Evolutionary conservation across 1,139 yeast genomes (phyloP).

Genomic region (Lodderomyces margitis): DNA sequence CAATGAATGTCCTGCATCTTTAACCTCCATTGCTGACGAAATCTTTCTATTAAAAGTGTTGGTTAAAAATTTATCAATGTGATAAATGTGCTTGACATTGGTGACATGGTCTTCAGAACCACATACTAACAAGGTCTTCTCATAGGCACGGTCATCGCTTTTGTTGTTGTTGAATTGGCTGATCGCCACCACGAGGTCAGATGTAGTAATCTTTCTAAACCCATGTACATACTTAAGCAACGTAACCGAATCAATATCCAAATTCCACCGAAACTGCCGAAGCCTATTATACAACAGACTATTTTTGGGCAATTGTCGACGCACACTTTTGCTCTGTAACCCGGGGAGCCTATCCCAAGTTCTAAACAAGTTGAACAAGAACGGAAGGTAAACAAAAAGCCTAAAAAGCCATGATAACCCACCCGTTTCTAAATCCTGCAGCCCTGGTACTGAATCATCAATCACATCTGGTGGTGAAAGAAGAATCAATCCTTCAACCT

Average conservation of each 20-base stretch:
- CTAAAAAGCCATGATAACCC: constrained; percentile 11
- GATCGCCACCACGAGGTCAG: constrained; percentile 45
- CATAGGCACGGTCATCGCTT: constrained; percentile 30
- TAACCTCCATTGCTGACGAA: constrained; percentile 38
- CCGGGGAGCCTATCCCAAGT: constrained; percentile 64
- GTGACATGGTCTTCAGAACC: constrained; percentile 61
- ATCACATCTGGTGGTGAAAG: constrained; percentile 56
- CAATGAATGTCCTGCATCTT: constrained; percentile 65
- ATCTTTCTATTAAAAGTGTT: constrained; percentile 27
- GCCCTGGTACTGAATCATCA: constrained; percentile 21
- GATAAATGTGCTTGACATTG: constrained; percentile 36
- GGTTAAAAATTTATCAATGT: constrained; percentile 26
- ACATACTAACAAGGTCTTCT: constrained; percentile 51
- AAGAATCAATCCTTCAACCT: constrained; percentile 47
- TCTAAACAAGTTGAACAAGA: constrained; percentile 54
- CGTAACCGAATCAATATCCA: constrained; percentile 57
- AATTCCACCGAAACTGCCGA: constrained; percentile 68
- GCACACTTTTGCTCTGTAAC: constrained; percentile 54
- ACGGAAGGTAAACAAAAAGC: constrained; percentile 44
- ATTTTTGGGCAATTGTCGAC: constrained; percentile 45
- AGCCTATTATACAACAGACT: constrained; percentile 41
- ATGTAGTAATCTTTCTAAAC: constrained; percentile 39
- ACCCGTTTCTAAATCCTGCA: background rate
- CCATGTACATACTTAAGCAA: constrained; percentile 56
- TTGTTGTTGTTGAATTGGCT: constrained; percentile 35